These are phyloP conservation scores for Mycena sp. DNA, from an alignment of 1,284 basidiomycete species.

Conservation along the genomic window DNA sequence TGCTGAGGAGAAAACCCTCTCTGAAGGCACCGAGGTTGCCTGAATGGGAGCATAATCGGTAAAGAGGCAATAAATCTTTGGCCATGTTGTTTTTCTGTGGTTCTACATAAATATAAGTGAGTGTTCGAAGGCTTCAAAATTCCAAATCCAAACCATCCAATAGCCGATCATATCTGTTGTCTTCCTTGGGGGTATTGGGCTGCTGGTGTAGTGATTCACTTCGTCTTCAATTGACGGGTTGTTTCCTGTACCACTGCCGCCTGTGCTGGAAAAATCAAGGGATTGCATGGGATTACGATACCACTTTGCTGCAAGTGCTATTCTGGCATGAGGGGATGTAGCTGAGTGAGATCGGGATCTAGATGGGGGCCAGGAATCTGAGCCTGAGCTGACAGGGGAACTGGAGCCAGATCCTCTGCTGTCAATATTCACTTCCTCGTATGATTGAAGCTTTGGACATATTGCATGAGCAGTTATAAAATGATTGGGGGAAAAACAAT, in stretches of 20 bases:
- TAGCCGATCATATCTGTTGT: constrained; percentile 3
- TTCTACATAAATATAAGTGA: background rate
- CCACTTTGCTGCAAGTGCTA: background rate
- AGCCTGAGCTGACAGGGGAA: background rate
- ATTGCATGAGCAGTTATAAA: background rate
- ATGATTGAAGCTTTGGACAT: background rate
- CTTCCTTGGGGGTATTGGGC: background rate
- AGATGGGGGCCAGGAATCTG: background rate
- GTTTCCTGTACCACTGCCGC: too few relatives aligned
- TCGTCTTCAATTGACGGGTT: background rate
- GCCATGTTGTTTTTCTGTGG: background rate
- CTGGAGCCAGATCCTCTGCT: background rate
- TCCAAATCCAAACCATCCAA: background rate
- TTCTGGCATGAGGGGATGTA: background rate
- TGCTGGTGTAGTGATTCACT: background rate
- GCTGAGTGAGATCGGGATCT: constrained; percentile 1
- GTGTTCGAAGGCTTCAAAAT: background rate
- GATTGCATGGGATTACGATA: background rate
- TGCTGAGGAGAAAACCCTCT: background rate
- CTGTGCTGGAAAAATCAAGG: background rate
- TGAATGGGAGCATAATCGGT: constrained; percentile 5
- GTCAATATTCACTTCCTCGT: background rate
- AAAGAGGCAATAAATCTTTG: constrained; percentile 11
- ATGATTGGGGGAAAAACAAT: too few relatives aligned
- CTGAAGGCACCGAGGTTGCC: constrained; percentile 3